Conservation (phyloP, 2,329 filamentous ascomycete genomes). For the Emmonsiellopsis sp. region DNA sequence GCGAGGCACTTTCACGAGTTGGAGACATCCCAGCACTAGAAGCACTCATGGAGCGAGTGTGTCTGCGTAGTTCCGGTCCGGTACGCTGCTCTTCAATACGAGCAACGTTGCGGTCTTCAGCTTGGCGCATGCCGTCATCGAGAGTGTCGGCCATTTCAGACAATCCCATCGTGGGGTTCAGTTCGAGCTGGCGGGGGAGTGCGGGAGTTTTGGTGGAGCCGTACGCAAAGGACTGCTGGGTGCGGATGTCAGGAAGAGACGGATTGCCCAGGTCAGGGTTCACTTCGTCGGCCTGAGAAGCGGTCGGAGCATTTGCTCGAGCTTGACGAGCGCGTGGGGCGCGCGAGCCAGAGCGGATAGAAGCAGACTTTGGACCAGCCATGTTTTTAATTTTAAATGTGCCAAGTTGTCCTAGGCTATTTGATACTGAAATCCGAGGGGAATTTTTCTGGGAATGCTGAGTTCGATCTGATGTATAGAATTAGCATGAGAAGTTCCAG, state of each 20-base stretch:
- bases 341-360: neutral
- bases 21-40: neutral
- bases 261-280: slow-evolving; percentile 18
- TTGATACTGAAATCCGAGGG: neutral
- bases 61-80: slow-evolving; percentile 4
- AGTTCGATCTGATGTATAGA: neutral
- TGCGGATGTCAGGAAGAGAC: slow-evolving; percentile 28
- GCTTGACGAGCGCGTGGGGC: neutral
- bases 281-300: neutral
- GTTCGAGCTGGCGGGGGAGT: slow-evolving; percentile 26
- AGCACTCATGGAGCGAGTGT: slow-evolving; percentile 6
- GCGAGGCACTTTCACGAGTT: neutral
- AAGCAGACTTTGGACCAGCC: neutral
- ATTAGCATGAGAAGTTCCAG: neutral
- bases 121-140: slow-evolving; percentile 20
- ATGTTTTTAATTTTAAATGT: neutral
- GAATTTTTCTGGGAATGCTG: neutral
- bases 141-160: slow-evolving; percentile 26
- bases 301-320: neutral
- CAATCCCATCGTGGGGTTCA: slow-evolving; percentile 21
- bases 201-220: slow-evolving; percentile 27
- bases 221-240: slow-evolving; percentile 33
- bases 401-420: neutral
- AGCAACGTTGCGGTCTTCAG: slow-evolving; percentile 17
- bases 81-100: slow-evolving; percentile 13